Base-by-base conservation (phyloP, 768 basidiomycete genomes). In the Mycena haematopus region DNA sequence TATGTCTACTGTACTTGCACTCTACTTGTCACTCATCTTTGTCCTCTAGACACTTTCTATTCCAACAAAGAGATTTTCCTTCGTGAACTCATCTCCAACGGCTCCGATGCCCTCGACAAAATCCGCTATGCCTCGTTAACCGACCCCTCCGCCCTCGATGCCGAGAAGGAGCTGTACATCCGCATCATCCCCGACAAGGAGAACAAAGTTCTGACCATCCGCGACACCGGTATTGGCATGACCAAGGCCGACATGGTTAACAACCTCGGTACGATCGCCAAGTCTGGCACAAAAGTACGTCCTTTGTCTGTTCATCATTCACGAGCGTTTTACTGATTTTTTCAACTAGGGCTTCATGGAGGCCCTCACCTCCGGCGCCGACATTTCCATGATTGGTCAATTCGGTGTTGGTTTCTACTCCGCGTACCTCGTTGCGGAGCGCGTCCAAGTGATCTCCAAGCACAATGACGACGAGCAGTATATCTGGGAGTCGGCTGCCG, bases 321-420 rank as follows among this genome's bases (percentile, higher is more conserved):
- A 19, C 19, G 14, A 36, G 36, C 17, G 35, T 25, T 40, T 11
- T 56, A 15, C 58, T 60, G 35, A 60, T 49, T 17, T 19, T 44
- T 17, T 22, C 17, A 29, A 21, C 24, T 65, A 96, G 92, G 96
- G 95, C 63, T 99, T 99, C 87, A 99, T 99, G 96, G 96, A 99
- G 84, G 96, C 97, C 56, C 86, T 98, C 65, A 88, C 82, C 75
- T 91, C 91, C 35, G 92, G 92, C 67, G 92, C 92, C 60, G 91
- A 93, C 72, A 93, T 93, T 65, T 92, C 91, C 72, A 98, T 98
- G 96, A 97, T 96, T 73, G 94, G 94, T 80, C 93, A 96, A 83
- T 96, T 97, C 79, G 94, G 96, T 95, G 96, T 99, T 78, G 96
- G 96, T 83, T 99, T 99, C 90, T 99, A 99, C 88, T 98, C 96